phyloP scores from a whole-genome alignment of 768 basidiomycete genomes.

The Kwoniella newhampshirensis region DNA sequence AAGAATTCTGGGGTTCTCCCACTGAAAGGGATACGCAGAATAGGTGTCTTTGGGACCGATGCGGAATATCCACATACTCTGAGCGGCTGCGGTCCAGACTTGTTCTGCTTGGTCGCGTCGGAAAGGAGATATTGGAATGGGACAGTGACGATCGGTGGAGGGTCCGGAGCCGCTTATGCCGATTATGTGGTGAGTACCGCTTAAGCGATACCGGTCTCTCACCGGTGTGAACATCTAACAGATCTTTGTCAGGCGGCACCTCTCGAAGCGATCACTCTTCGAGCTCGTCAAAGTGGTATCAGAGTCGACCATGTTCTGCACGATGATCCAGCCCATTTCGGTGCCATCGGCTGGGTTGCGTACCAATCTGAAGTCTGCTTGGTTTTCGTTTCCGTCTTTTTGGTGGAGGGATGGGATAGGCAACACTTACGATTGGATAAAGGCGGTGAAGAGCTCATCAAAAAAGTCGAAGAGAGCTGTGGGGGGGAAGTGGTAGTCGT shows the following conservation, averaged over 20 bases:
- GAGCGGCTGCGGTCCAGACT: constrained; percentile 42
- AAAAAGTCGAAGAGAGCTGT: constrained; percentile 37
- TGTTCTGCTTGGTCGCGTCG: constrained; percentile 41
- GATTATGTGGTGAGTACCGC: constrained; percentile 46
- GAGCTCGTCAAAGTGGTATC: constrained; percentile 32
- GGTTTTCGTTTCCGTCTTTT: constrained; percentile 50
- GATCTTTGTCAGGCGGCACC: constrained; percentile 47
- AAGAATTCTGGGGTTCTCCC: constrained; percentile 47
- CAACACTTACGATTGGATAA: constrained; percentile 39
- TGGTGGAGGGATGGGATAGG: constrained; percentile 50
- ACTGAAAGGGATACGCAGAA: constrained; percentile 45
- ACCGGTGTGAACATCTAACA: background rate
- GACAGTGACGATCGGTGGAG: constrained; percentile 49
- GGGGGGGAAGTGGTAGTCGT: constrained; percentile 44
- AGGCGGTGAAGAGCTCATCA: constrained; percentile 42
- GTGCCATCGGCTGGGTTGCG: constrained; percentile 35
- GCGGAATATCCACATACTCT: constrained; percentile 56
- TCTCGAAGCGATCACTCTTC: constrained; percentile 44
- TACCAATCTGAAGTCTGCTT: constrained; percentile 47
- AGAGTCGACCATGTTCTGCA: constrained; percentile 45
- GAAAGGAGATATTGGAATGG: constrained; percentile 47
- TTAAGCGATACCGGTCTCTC: background rate
- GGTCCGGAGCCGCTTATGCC: constrained; percentile 47
- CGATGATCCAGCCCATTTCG: constrained; percentile 37
- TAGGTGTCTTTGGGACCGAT: constrained; percentile 62